A percentile compares a stretch with the other conserved stretches of the same genome.
Conservation (phyloP, 768 basidiomycete species). For the Hysterangium stoloniferum region DNA sequence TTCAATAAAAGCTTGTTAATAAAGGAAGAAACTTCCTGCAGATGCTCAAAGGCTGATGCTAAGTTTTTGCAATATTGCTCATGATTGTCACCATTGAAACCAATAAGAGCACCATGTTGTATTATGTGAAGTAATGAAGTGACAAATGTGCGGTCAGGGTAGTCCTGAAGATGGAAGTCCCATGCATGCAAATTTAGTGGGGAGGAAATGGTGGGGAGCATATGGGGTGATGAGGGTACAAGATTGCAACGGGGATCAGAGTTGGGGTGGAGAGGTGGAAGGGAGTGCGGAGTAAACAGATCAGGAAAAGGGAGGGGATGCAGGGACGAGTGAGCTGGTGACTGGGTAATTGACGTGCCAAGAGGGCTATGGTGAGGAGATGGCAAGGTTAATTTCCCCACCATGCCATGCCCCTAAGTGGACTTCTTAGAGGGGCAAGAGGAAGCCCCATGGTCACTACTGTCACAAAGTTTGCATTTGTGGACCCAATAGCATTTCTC, state of each 20-base stretch:
- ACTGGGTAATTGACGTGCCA: no score
- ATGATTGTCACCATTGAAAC: conserved; percentile 1
- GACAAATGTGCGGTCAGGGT: conserved; percentile 11
- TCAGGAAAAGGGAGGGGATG: not conserved
- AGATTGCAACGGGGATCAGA: conserved; percentile 10
- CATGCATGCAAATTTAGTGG: conserved; percentile 1
- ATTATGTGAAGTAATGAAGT: conserved; percentile 10
- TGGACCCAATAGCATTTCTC: no score
- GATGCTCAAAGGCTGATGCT: conserved; percentile 12
- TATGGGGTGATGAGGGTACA: not conserved
- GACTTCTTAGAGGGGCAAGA: no score
- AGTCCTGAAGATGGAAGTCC: conserved; percentile 10
- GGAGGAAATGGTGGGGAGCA: not conserved
- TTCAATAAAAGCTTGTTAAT: conserved; percentile 12
- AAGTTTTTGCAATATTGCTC: conserved; percentile 17
- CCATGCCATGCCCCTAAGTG: no score
- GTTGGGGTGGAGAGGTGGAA: conserved; percentile 6
- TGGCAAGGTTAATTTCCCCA: no score
- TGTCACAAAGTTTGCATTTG: no score
- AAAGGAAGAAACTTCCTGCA: conserved; percentile 11
- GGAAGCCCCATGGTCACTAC: no score
- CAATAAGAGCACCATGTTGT: conserved; percentile 10
- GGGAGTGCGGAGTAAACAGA: not conserved
- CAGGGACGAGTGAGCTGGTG: no score
- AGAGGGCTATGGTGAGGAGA: no score